phyloP scores from a whole-genome alignment of 441 rosid species.

The Euphorbia corollata region DNA sequence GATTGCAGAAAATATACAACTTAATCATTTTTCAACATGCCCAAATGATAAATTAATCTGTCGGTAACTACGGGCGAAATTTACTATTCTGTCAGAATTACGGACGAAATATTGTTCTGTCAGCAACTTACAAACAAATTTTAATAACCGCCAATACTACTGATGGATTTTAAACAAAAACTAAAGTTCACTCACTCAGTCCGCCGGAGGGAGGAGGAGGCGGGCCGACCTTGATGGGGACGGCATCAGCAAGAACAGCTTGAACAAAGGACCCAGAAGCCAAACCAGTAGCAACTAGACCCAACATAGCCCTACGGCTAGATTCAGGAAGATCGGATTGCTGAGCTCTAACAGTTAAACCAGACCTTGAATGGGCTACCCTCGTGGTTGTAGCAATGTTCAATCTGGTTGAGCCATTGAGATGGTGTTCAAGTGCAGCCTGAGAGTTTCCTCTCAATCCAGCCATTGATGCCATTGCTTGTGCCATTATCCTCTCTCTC shows the following conservation, averaged over 20 bases:
- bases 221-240: slow-evolving; percentile 66
- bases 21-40: too few relatives aligned
- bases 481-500: slow-evolving; percentile 40
- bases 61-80: too few relatives aligned
- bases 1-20: too few relatives aligned
- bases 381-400: slow-evolving; percentile 28
- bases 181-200: slow-evolving; percentile 47
- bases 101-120: too few relatives aligned
- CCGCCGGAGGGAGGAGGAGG: slow-evolving; percentile 94
- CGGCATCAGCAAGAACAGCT: slow-evolving; percentile 60
- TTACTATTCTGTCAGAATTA: too few relatives aligned
- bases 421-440: slow-evolving; percentile 56
- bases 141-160: too few relatives aligned
- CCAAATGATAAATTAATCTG: too few relatives aligned
- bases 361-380: slow-evolving; percentile 27
- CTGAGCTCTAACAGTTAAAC: slow-evolving; percentile 45
- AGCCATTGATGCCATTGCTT: slow-evolving; percentile 72
- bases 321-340: slow-evolving; percentile 48
- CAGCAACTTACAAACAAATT: too few relatives aligned
- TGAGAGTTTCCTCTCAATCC: slow-evolving; percentile 60
- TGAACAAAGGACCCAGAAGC: slow-evolving; percentile 66
- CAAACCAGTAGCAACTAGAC: slow-evolving; percentile 66
- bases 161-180: too few relatives aligned
- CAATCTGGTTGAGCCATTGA: slow-evolving; percentile 51
- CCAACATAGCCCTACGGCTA: slow-evolving; percentile 61